Base-by-base conservation (phyloP, 208 protist genomes). In the Wallacemonas sp. region DNA sequence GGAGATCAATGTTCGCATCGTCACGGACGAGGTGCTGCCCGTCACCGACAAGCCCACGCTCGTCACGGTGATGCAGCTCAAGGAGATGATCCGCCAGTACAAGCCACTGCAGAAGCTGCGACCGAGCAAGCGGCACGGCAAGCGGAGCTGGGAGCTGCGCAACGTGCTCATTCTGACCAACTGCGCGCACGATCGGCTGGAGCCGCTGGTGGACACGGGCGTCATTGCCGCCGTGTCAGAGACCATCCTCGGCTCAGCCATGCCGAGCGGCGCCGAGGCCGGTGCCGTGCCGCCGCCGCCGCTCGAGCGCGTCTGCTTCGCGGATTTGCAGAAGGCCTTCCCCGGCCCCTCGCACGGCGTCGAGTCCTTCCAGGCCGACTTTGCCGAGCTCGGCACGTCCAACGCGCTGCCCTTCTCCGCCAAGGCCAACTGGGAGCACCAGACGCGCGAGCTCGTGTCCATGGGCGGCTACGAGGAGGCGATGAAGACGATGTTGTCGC, bases 241-340 rank as follows among this genome's bases (percentile, higher is more conserved):
- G 29, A 72, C 79, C 3, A 72, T 94, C 18, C 77, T 96, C 16
- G 83, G 83, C 16, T 54, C 26, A 72, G n/a, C n/a, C n/a, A n/a
- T n/a, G n/a, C 32, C 42, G 4, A 18, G 52, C 45, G 18, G 67
- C 5, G 48, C 48, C 22, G 29, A 12, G 16, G 29, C 7, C 32
- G 45, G 29, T 0, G 74, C 59, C 38, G 63, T 63, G 20, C 55
- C 26, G 36, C 67, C 64, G 25, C 66, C 79, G 2, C 73, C 70
- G 23, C 67, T 87, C 28, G 87, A 96, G 77, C 85, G 91, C 3
- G 81, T 96, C n/a, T 96, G 86, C 77, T 93, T 96, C 44, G 87
- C 84, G 11, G 87, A 96, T 55, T 12, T 96, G 12, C 46, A 62
- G 42, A 84, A 84, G 23, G 83, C 84, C 41, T 82, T 93, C 44